Evolutionary conservation across 768 basidiomycete genomes (phyloP), one percentile per base, ranked within the genome.

Genomic region (Mycena belliarum): DNA sequence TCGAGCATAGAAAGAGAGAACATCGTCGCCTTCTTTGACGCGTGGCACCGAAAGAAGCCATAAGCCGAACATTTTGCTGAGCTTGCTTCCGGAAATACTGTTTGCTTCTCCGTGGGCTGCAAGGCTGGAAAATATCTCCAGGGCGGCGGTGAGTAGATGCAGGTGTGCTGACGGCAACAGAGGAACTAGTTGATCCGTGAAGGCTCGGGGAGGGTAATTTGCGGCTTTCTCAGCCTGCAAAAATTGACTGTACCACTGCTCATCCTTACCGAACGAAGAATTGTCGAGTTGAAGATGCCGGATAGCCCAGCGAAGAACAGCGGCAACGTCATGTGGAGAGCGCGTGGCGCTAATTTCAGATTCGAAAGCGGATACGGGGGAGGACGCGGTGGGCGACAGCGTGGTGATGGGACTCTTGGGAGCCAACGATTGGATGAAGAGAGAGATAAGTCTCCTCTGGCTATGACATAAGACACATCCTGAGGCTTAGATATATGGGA

Each of bases 291-390:
- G 75, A 42, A 92, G 75, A 67, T 93, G 91, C 28, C 91, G 85
- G 26, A 93, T 70, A 33, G 82, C 88, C 91, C 91, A 93, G 42
- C 91, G 85, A 18, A 93, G 76, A 16, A 92, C 87, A 24, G 90
- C 85, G 16, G 91, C 89, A 45, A 90, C 78, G 66, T 93, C 91
- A 52, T 92, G 86, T 1, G 88, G 83, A 32, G 85, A 86, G 29
- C 83, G 82, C 5, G 86, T 81, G 59, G 80, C 85, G 48, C 76
- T 75, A 45, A 91, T 74, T 71, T 89, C 88, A 12, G 82, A 79
- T 66, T 85, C 81, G 63, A 93, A 91, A 32, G 79, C 69, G 9
- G 82, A 75, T 15, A 73, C 65, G 32, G 82, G 64, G 35, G 83
- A 68, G 23, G 77, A 66, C 24, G 83, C 71, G 46, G 79, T 73